phyloP scores from a whole-genome alignment of 129 eudicot genomes.

The sunflower (Helianthus annuus) region HanXRQr2.0-SUNRISE NC_035439.2:6156857-6157356 shows the following conservation, averaged over 20 bases:
- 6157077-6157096: slow-evolving; percentile 81
- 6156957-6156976: slow-evolving; percentile 78
- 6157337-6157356: too few species aligned
- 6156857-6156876: slow-evolving; percentile 79
- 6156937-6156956: slow-evolving; percentile 82
- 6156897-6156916: slow-evolving; percentile 81
- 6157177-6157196: slow-evolving; percentile 82
- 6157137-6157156: slow-evolving; percentile 91
- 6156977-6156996: slow-evolving; percentile 81
- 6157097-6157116: slow-evolving; percentile 75
- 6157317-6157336: too few species aligned
- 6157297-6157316: too few species aligned
- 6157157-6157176: slow-evolving; percentile 86
- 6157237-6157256: not conserved
- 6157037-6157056: slow-evolving; percentile 72
- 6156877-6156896: slow-evolving; percentile 73
- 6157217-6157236: not conserved
- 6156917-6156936: slow-evolving; percentile 70
- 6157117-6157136: slow-evolving; percentile 82
- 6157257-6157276: too few species aligned
- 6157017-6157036: slow-evolving; percentile 87
- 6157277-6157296: too few species aligned
- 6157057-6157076: slow-evolving; percentile 77
- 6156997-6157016: slow-evolving; percentile 70
- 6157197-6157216: not conserved